Base-by-base conservation (phyloP, 768 basidiomycete species). In the Amanita brunnescens region DNA sequence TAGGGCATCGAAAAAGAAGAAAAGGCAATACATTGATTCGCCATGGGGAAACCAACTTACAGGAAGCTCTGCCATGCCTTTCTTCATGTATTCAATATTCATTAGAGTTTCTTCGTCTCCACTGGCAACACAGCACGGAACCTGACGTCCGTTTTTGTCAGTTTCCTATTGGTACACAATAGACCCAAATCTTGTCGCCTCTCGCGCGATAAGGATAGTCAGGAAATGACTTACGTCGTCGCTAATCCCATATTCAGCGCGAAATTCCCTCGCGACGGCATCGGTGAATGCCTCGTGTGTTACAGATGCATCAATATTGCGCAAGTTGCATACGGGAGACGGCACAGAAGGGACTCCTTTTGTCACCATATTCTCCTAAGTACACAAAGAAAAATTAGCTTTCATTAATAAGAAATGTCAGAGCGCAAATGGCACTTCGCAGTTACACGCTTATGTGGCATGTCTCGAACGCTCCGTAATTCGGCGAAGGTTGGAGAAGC, bases 301-400 rank as follows among this genome's bases (percentile, higher is more conserved):
- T 41, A 85, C 67, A 2, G 58, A 52, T 3, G 71, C 55, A 49
- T 68, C 72, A 59, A 73, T 79, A 53, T 80, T 75, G 33, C 69
- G 72, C 29, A 98, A 73, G 58, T 96, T 98, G 60, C 83, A 80
- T 0, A 98, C 95, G 0, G 92, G 90, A 1, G 95, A 96, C 43
- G 91, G 85, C 13, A 97, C 89, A 20, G 93, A 97, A 1, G 83
- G 80, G 35, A 97, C 87, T 0, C 91, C 90, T 64, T 84, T 88
- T 2, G 91, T 90, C 30, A 80, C 64, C 76, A 97, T 88, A 14
- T 79, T 76, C 12, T 79, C 80, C 91, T 95, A 59, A 23, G 18
- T n/a, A 30, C 13, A 26, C 39, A 32, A 29, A 34, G 33, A 29
- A 3, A 29, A 3, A 29, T 29, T 29, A 29, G 26, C 26, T 29